Evolutionary conservation across 176 grass and related monocot genomes (phyloP).

Genomic region (Cenchrus purpureus): DNA sequence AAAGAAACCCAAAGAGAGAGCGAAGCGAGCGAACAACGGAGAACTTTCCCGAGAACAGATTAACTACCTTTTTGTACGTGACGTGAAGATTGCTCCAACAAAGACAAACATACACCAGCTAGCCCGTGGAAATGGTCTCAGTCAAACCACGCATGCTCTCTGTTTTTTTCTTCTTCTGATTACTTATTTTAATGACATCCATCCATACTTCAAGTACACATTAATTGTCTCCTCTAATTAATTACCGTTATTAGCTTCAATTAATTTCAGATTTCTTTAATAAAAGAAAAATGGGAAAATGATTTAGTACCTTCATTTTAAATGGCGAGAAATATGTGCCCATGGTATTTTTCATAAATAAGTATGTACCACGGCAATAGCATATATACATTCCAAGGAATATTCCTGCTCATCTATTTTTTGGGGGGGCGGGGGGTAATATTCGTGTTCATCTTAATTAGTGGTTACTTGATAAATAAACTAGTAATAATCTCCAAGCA

Average conservation of each 20-base stretch:
- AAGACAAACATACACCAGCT: background rate
- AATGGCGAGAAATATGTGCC: background rate
- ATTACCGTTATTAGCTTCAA: background rate
- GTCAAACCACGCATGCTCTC: conserved; percentile 1
- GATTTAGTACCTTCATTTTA: background rate
- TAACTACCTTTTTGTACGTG: conserved; percentile 38
- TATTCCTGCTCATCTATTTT: background rate
- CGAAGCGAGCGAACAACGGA: background rate
- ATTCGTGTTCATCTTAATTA: no score
- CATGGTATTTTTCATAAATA: no score
- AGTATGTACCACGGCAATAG: no score
- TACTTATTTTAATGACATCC: background rate
- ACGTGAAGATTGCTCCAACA: conserved; percentile 51
- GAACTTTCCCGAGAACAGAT: conserved; percentile 3
- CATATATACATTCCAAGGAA: background rate
- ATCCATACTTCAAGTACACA: background rate
- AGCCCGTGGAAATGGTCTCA: background rate
- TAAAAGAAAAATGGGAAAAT: background rate
- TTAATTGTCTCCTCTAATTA: background rate
- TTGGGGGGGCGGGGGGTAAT: no score
- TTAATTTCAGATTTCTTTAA: background rate
- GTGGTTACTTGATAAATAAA: background rate
- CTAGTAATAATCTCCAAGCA: background rate
- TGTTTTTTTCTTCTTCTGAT: no score
- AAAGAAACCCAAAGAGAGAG: background rate